Base-by-base conservation (phyloP, 1,284 basidiomycete species). In the Trametes polyzona region DNA sequence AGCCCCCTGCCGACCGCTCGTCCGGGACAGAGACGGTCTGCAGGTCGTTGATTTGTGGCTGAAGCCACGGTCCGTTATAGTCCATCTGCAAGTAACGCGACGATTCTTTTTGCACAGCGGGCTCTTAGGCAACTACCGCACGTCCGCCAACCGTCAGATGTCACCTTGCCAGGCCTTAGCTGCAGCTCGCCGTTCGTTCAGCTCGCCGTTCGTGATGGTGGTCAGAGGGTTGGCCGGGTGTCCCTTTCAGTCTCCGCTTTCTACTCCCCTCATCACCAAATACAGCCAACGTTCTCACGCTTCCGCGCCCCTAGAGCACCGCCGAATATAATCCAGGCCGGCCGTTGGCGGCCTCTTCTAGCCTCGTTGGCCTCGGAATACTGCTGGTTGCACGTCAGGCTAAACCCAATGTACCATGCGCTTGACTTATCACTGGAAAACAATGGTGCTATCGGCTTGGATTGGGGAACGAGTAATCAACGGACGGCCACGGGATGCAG, bases 31-130 rank as follows among this genome's bases (percentile, higher is more conserved):
- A 66, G 61, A 71, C 73, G 60, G 76, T 64, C 63, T 73, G 71
- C 62, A 72, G 17, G 60, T 76, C 71, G 59, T 76, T 66, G 61
- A 74, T 69, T 69, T 76, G 70, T 61, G 76, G 69, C 67, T 77
- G 78, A 65, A 82, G 74, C 85, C 84, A 87, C 51, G 78, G 74
- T 78, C 73, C 76, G 69, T 76, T 68, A 71, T 74, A 81, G 72
- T 81, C 79, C 80, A 82, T 80, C 70, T 74, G 76, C 73, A 72
- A 70, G 47, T 33, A 55, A 57, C 55, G 47, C 53, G 60, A 61
- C 69, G 73, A 73, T 73, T 72, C 74, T 75, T 72, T 74, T 73
- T 73, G 72, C 73, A 74, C 73, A 73, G 74, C 74, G 76, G 70
- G 74, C 70, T 75, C 73, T 77, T 71, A 77, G 73, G 75, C 76